A percentile compares a stretch with the other conserved stretches of the same genome.
Conservation (phyloP, 129 eudicot species). For the Ambrosia trifida region DNA sequence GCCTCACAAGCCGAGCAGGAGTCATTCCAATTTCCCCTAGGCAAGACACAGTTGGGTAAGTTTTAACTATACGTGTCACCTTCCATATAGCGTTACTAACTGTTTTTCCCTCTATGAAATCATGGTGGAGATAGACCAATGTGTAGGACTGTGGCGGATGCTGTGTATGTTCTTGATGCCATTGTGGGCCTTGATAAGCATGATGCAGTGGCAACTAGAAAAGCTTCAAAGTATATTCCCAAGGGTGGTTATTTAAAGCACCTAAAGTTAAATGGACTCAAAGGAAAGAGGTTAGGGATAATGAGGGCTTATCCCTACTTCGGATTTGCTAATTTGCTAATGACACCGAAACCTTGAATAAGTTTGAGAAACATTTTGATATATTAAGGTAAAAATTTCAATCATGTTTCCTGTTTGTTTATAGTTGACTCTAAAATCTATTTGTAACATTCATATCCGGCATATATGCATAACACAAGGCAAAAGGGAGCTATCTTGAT, state of each 20-base stretch:
- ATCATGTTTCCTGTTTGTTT: background rate
- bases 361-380: slow-evolving; percentile 48
- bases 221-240: slow-evolving; percentile 59
- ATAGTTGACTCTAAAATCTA: background rate
- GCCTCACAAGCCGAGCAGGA: no score
- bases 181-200: slow-evolving; percentile 64
- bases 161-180: slow-evolving; percentile 58
- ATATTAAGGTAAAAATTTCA: slow-evolving; percentile 48
- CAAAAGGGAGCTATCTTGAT: slow-evolving; percentile 52
- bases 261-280: slow-evolving; percentile 54
- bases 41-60: slow-evolving; percentile 77
- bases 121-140: slow-evolving; percentile 46
- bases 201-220: slow-evolving; percentile 54
- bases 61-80: background rate
- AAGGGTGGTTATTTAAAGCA: slow-evolving; percentile 57
- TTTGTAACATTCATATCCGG: background rate
- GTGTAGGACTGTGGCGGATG: slow-evolving; percentile 64
- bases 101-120: background rate
- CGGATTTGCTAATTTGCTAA: slow-evolving; percentile 33
- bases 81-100: background rate
- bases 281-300: slow-evolving; percentile 56
- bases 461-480: slow-evolving; percentile 28
- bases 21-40: background rate
- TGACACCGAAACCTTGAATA: slow-evolving; percentile 32
- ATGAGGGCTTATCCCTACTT: slow-evolving; percentile 38